A percentile compares a stretch with the other conserved stretches of the same genome.
Evolutionary conservation across 2,329 filamentous ascomycete genomes (phyloP).

Genomic region (Claviceps pazoutovae): DNA sequence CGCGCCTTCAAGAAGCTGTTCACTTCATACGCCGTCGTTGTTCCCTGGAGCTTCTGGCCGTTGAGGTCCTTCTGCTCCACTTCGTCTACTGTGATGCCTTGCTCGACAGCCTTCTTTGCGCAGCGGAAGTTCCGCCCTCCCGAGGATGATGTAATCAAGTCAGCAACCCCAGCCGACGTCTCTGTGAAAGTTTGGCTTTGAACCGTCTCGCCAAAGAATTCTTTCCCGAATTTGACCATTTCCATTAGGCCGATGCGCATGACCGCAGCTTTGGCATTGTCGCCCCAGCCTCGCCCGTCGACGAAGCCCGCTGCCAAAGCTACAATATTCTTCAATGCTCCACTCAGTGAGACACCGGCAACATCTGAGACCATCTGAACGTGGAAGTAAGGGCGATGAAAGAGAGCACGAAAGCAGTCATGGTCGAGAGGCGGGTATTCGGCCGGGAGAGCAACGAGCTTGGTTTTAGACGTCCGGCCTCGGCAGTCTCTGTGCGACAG

Average conservation of each 20-base stretch:
- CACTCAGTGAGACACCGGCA: conserved; percentile 88
- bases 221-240: conserved; percentile 90
- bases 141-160: conserved; percentile 86
- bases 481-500: conserved; percentile 55
- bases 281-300: conserved; percentile 89
- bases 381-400: conserved; percentile 96
- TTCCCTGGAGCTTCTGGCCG: conserved; percentile 93
- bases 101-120: conserved; percentile 74
- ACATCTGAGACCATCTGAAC: conserved; percentile 89
- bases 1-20: conserved; percentile 73
- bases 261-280: conserved; percentile 96
- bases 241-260: conserved; percentile 94
- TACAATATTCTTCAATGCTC: conserved; percentile 93
- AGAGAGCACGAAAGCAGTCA: conserved; percentile 66
- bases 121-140: conserved; percentile 91
- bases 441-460: conserved; percentile 59
- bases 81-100: conserved; percentile 67
- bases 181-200: conserved; percentile 86
- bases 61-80: conserved; percentile 84
- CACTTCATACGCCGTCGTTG: conserved; percentile 80
- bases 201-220: conserved; percentile 78
- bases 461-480: conserved; percentile 52
- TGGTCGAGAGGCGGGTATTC: conserved; percentile 85
- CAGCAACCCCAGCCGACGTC: conserved; percentile 86
- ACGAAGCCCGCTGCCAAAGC: conserved; percentile 91